Base-by-base conservation (phyloP, 2,329 filamentous ascomycete genomes). In the Colletotrichum camelliae region DNA sequence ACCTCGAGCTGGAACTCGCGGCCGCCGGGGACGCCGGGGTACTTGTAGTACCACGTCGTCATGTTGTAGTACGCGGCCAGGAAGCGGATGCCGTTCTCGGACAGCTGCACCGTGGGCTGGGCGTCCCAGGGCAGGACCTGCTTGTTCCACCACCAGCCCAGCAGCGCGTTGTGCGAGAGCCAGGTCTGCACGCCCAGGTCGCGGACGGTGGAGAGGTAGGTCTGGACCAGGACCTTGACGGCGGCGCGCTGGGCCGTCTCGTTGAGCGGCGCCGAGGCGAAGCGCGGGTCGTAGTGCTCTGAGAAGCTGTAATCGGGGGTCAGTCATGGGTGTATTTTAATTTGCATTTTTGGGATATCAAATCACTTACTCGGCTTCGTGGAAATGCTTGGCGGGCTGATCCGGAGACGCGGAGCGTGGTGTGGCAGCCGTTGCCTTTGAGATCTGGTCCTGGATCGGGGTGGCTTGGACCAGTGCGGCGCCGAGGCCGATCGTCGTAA, bases 101-200 rank as follows among this genome's bases (percentile, higher is more conserved):
- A 91, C 31, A 96, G 90, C 82, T 96, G 94, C 4, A 94, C 93
- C 82, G 96, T 94, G 61, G 95, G 88, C 81, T 96, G 94, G 83
- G 91, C 91, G 82, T 96, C 94, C 94, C 94, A 95, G 1, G 94
- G 94, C 82, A 96, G 89, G 77, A 84, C 85, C 82, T 85, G 86
- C 64, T 87, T 87, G 79, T 95, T 95, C 94, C 94, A 96, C 94
- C 94, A 96, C 95, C 95, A 97, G 8, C 94, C 95, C 37, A 97
- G 86, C 35, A 96, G 86, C n/a, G 93, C 94, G n/a, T 94, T 94
- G 81, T 96, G 94, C 80, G 95, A 94, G 75, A 96, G 90, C 95
- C 95, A 96, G 7, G 94, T 96, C 82, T 96, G 93, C 74, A 96
- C 83, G 3, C 91, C 90, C 35, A 94, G 87, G 48, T 91, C 89